Conservation (phyloP, 2,329 filamentous ascomycete genomes). For the Diaporthe caulivora region DNA sequence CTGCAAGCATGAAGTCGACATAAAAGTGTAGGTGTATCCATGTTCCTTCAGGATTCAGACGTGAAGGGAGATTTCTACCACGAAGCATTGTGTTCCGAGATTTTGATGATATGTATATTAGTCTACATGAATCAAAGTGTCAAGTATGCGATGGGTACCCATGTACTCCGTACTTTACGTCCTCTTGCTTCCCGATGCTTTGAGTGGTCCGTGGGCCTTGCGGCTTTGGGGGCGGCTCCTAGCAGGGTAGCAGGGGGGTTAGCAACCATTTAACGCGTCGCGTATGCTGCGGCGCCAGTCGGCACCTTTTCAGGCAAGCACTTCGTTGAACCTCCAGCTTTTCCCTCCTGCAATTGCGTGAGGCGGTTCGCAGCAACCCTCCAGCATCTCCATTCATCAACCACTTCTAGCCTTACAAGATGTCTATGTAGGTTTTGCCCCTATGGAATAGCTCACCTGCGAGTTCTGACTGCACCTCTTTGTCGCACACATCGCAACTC, state of each 20-base stretch:
- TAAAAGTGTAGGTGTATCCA: too few relatives aligned
- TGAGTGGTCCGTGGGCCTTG: constrained; percentile 1
- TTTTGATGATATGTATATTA: too few relatives aligned
- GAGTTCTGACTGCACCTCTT: background rate
- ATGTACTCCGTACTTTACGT: background rate
- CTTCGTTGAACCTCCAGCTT: constrained; percentile 17
- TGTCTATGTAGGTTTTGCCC: constrained; percentile 8
- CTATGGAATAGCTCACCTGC: background rate
- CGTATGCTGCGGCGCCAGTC: constrained; percentile 4
- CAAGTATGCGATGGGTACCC: background rate
- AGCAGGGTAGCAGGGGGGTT: background rate
- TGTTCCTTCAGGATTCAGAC: too few relatives aligned
- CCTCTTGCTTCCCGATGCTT: background rate
- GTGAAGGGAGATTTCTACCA: too few relatives aligned
- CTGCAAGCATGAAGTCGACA: too few relatives aligned
- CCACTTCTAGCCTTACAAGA: constrained; percentile 18
- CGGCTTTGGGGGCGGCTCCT: background rate
- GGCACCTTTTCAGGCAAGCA: constrained; percentile 29
- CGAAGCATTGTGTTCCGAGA: too few relatives aligned
- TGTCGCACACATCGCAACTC: background rate
- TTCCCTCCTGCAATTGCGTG: constrained; percentile 23
- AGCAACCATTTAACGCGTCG: constrained; percentile 35
- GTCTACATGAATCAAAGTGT: too few relatives aligned
- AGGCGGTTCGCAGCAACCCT: constrained; percentile 8
- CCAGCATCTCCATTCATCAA: constrained; percentile 14